phyloP scores from a whole-genome alignment of 768 basidiomycete species.

The Dioszegia hungarica region DNA sequence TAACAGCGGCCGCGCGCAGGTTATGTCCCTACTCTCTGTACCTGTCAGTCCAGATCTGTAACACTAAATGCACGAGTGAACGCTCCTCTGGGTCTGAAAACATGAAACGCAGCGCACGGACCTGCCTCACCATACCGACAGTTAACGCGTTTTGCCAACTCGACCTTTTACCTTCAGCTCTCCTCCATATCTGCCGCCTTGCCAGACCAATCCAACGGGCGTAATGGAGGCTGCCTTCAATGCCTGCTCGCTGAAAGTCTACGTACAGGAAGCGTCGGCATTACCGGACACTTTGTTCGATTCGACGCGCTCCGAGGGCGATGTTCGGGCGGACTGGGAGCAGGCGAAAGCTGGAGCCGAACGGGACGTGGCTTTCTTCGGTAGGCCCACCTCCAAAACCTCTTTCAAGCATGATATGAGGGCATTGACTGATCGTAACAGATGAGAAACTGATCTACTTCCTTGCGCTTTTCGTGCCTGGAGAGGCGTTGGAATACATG shows the following conservation, averaged over 20 bases:
- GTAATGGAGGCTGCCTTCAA: slow-evolving; percentile 28
- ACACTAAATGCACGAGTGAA: too few species aligned
- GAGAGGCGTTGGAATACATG: slow-evolving; percentile 2
- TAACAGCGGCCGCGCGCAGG: too few species aligned
- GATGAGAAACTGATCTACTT: slow-evolving; percentile 38
- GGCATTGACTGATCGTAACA: slow-evolving; percentile 1
- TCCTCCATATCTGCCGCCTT: too few species aligned
- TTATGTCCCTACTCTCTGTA: too few species aligned
- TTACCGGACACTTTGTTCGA: not conserved
- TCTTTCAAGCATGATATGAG: too few species aligned
- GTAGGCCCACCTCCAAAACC: slow-evolving; percentile 3
- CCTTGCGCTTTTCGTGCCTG: slow-evolving; percentile 18
- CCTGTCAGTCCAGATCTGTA: too few species aligned
- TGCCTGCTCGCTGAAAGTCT: slow-evolving; percentile 19
- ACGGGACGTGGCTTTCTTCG: slow-evolving; percentile 31
- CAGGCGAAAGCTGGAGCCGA: slow-evolving; percentile 2
- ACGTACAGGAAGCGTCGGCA: slow-evolving; percentile 14
- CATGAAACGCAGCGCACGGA: too few species aligned
- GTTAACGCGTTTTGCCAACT: too few species aligned
- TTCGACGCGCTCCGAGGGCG: not conserved
- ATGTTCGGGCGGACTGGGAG: slow-evolving; percentile 12
- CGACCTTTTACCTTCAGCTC: too few species aligned
- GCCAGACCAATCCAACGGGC: too few species aligned
- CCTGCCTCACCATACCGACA: too few species aligned
- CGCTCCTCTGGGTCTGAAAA: too few species aligned